These are phyloP conservation scores for Telfairia occidentalis DNA, from an alignment of 331 rosid genomes.

Conservation along the genomic window DNA sequence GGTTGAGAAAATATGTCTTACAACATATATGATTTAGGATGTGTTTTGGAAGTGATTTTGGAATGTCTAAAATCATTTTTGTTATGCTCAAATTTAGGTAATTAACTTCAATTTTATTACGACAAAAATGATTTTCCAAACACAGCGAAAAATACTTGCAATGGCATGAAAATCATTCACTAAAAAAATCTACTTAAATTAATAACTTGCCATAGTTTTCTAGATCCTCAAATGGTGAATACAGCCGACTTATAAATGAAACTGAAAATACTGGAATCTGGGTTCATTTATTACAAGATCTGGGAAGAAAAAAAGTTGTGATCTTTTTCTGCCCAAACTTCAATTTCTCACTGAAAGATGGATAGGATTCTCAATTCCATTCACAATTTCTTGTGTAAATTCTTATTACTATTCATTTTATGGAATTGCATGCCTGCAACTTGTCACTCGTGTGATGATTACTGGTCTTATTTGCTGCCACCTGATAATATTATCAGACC, in stretches of 20 bases:
- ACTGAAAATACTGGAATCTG: not conserved
- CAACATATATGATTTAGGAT: no score
- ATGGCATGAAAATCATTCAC: not conserved
- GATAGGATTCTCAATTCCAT: not conserved
- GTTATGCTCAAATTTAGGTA: no score
- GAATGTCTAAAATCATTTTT: no score
- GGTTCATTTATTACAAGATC: conserved; percentile 4
- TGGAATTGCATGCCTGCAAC: conserved; percentile 5
- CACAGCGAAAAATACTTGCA: no score
- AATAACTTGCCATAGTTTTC: not conserved
- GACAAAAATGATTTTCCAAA: no score
- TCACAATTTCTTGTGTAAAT: not conserved
- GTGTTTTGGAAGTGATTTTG: no score
- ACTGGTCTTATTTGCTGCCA: not conserved
- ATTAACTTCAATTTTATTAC: no score
- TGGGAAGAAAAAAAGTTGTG: not conserved
- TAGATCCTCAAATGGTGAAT: not conserved
- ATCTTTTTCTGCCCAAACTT: not conserved
- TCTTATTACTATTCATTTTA: not conserved
- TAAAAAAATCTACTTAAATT: not conserved
- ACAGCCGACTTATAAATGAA: not conserved
- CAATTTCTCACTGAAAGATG: not conserved
- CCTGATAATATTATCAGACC: no score
- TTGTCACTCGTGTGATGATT: not conserved
- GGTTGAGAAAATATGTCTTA: no score